Base-by-base conservation (phyloP, 176 grass and related monocot genomes). In the Tuctoria greenei region DNA sequence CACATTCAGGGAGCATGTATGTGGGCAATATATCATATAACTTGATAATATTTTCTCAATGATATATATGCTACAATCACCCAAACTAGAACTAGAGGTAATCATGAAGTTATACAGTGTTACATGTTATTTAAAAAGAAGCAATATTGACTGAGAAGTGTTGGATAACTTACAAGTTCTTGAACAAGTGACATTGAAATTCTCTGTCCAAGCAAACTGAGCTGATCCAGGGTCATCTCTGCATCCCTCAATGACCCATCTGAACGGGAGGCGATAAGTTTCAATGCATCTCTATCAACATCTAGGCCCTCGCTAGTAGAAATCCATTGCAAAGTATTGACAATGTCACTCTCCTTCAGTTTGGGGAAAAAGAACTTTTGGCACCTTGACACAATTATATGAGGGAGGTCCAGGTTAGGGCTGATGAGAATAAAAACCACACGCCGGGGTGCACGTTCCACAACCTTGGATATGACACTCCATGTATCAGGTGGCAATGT, bases 321-420 rank as follows among this genome's bases (percentile, higher is more conserved):
- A 74, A 99, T 93, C 95, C 95, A 90, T 73, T 86, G 89, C 82
- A 95, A 80, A 66, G 86, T 91, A 74, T 75, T 90, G 38, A 95
- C 73, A 43, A 99, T 90, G 69, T 99, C 91, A 35, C 84, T 75
- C 64, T 99, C 95, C 78, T 90, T 99, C 28, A 99, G 63, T 64
- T 95, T 99, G 2, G 91, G 84, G 68, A 95, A 99, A 74, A 99
- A 86, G 73, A 99, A 99, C 64, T 95, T 99, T 69, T 95, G 95
- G 66, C 91, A 99, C 76, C 80, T 88, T 14, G 95, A 99, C 82
- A 95, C 47, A 35, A 99, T 91, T 46, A 90, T 88, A 81, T 99
- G 95, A 16, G 91, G 91, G 26, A 99, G 87, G 42, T 99, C 85
- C 7, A 99, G 85, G 83, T 43, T 80, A 10, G 85, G 52, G 73